These are phyloP conservation scores for Casuarina cunninghamiana DNA, from an alignment of 306 rosid genomes.

Conservation along the genomic window DNA sequence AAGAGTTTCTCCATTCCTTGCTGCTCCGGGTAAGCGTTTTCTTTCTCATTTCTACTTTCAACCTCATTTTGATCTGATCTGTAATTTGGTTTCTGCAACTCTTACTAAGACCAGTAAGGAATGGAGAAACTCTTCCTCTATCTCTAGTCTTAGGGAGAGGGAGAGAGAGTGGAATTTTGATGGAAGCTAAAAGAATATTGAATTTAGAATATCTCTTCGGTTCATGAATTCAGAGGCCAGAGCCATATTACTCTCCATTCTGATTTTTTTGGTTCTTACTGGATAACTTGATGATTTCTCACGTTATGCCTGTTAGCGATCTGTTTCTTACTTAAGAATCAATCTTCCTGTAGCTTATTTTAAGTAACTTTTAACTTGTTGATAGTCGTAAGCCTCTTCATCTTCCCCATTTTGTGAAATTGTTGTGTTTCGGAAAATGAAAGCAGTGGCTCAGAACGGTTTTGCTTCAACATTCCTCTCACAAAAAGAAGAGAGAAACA, in stretches of 20 bases:
- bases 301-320: no score
- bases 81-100: neutral
- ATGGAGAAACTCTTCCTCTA: no score
- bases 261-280: neutral
- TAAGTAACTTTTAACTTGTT: neutral
- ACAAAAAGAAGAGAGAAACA: neutral
- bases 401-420: neutral
- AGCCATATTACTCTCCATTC: neutral
- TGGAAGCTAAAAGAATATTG: no score
- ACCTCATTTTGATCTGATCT: neutral
- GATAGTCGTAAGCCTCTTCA: neutral
- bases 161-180: no score
- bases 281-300: neutral
- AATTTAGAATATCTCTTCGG: no score
- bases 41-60: neutral
- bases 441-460: no score
- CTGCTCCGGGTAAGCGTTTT: constrained; percentile 25
- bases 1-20: neutral
- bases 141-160: no score
- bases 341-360: no score
- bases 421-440: neutral
- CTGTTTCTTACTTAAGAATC: no score
- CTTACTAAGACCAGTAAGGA: no score
- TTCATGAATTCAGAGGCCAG: constrained; percentile 11
- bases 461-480: no score